A percentile compares a stretch with the other conserved stretches of the same genome.
phyloP scores from a whole-genome alignment of 2,329 filamentous ascomycete species.

The Fusarium virguliforme region DNA sequence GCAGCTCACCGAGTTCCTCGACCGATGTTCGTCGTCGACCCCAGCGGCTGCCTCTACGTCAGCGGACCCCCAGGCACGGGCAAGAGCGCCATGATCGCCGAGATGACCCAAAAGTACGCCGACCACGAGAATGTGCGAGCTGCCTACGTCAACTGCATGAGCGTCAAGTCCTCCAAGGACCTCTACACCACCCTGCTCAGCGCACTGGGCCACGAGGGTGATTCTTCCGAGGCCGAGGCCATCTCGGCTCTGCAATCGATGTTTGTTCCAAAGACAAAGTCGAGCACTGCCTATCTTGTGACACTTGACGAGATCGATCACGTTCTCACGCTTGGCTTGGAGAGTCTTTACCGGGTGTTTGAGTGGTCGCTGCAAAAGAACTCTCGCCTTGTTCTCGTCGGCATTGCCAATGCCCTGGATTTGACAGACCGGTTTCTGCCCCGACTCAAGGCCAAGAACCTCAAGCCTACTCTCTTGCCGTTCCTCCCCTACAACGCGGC shows the following conservation, averaged over 20 bases:
- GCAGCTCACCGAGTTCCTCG: conserved; percentile 80
- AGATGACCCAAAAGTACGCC: conserved; percentile 77
- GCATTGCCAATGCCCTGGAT: conserved; percentile 96
- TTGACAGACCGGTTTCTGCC: conserved; percentile 96
- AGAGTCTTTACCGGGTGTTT: conserved; percentile 93
- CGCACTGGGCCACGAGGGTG: conserved; percentile 73
- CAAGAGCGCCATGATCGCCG: conserved; percentile 93
- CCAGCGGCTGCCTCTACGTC: conserved; percentile 90
- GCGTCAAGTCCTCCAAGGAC: conserved; percentile 89
- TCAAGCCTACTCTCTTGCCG: conserved; percentile 90
- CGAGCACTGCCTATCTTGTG: conserved; percentile 79
- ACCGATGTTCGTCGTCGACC: conserved; percentile 71
- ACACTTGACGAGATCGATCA: conserved; percentile 97
- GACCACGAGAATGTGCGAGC: conserved; percentile 72
- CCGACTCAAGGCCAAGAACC: conserved; percentile 90
- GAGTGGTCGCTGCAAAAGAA: conserved; percentile 91
- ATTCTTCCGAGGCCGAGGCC: conserved; percentile 77
- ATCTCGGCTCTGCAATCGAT: conserved; percentile 78
- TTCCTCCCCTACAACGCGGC: conserved; percentile 92
- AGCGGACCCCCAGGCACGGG: conserved; percentile 96
- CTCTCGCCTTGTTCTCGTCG: conserved; percentile 87
- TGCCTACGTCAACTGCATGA: conserved; percentile 96
- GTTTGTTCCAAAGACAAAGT: conserved; percentile 76
- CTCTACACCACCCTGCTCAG: conserved; percentile 86
- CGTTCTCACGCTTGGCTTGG: conserved; percentile 88